These are phyloP conservation scores for Epipyxis sp. DNA, from an alignment of 108 stramenopile species.

Conservation along the genomic window DNA sequence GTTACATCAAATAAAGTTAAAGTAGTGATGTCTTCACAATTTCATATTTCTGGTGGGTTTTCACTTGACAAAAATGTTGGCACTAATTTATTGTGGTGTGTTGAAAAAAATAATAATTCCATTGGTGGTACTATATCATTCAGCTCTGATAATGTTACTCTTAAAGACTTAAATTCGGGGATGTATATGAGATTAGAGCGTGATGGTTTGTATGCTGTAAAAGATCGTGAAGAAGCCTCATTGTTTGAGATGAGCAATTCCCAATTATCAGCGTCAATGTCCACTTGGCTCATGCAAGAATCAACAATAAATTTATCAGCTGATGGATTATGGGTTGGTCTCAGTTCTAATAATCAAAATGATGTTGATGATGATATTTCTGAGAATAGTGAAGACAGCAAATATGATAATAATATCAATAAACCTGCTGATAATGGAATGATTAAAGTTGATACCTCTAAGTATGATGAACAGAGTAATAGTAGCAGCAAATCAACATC, in stretches of 20 bases:
- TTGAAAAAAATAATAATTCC: not conserved
- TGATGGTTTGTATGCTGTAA: not conserved
- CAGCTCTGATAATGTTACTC: not conserved
- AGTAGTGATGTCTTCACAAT: conserved; percentile 8
- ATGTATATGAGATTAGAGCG: not conserved
- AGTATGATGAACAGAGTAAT: too few species aligned
- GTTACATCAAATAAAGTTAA: not conserved
- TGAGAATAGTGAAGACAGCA: too few species aligned
- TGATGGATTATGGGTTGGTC: not conserved
- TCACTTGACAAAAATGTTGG: not conserved
- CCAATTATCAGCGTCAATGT: not conserved
- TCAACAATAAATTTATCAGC: not conserved
- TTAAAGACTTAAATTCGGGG: conserved; percentile 26
- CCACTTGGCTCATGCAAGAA: not conserved
- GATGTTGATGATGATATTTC: too few species aligned
- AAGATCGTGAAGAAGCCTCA: not conserved
- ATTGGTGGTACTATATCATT: conserved; percentile 12
- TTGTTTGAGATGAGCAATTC: not conserved
- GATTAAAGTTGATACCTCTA: too few species aligned
- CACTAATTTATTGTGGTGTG: conserved; percentile 25
- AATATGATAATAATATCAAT: too few species aligned
- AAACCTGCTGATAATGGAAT: too few species aligned
- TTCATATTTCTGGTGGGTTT: not conserved
- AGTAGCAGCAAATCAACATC: too few species aligned
- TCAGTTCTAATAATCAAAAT: too few species aligned